A percentile compares a stretch with the other conserved stretches of the same genome.
phyloP scores from a whole-genome alignment of 306 rosid genomes.

The Carpinus fangiana region DNA sequence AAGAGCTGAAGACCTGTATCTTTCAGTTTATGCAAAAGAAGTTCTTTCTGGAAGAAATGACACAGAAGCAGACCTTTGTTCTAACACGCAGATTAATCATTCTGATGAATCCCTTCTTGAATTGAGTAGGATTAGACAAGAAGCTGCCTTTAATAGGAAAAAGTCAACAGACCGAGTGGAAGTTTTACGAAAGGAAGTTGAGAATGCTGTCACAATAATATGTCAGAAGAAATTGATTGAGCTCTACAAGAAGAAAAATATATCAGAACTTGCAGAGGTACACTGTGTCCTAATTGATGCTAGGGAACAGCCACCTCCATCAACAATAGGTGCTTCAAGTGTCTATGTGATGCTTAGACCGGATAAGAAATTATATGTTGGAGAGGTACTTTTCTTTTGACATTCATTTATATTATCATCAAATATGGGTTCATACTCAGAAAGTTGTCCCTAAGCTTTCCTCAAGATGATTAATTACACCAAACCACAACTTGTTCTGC shows the following conservation, averaged over 20 bases:
- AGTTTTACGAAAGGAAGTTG: conserved; percentile 49
- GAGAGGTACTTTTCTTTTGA: conserved; percentile 59
- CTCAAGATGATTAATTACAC: not conserved
- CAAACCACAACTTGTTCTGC: not conserved
- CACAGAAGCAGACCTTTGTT: conserved; percentile 30
- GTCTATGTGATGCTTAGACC: conserved; percentile 84
- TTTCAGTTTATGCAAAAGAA: conserved; percentile 52
- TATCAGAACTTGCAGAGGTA: conserved; percentile 38
- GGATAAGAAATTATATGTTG: conserved; percentile 73
- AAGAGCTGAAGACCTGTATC: conserved; percentile 79
- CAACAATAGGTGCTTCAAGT: conserved; percentile 81
- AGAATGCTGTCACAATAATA: conserved; percentile 58
- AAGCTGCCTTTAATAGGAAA: conserved; percentile 31
- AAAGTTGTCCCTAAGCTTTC: not conserved
- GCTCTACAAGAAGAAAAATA: conserved; percentile 33
- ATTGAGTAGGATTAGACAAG: conserved; percentile 14
- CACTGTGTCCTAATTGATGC: conserved; percentile 56
- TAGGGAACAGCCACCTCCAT: conserved; percentile 88
- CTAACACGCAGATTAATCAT: conserved; percentile 30
- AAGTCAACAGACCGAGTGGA: conserved; percentile 35
- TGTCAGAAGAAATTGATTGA: conserved; percentile 72
- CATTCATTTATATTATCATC: not conserved
- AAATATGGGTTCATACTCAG: not conserved
- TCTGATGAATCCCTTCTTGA: conserved; percentile 37
- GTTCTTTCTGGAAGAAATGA: conserved; percentile 30